Evolutionary conservation across 1,284 basidiomycete genomes (phyloP).

Genomic region (Vanrija pseudolonga): DNA sequence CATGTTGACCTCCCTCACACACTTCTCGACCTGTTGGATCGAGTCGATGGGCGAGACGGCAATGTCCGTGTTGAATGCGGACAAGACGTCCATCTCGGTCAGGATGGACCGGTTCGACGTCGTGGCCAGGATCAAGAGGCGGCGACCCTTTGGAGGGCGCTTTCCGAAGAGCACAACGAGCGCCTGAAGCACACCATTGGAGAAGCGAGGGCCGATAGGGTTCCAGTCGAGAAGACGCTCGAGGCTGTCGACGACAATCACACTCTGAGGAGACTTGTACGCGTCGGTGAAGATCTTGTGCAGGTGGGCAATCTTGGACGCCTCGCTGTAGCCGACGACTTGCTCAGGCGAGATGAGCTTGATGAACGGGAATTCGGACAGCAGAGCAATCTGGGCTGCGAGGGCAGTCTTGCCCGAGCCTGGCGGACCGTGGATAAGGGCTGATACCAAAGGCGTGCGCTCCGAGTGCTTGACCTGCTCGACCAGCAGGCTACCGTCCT

Average conservation of each 20-base stretch:
- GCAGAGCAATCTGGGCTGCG: constrained; percentile 89
- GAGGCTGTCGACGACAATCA: constrained; percentile 93
- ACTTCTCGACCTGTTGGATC: constrained; percentile 67
- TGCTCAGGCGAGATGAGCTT: constrained; percentile 94
- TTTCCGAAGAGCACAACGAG: constrained; percentile 84
- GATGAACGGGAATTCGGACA: constrained; percentile 94
- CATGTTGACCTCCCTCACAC: constrained; percentile 78
- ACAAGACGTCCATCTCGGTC: constrained; percentile 81
- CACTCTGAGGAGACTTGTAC: constrained; percentile 94
- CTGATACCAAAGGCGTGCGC: constrained; percentile 86
- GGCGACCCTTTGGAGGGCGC: constrained; percentile 91
- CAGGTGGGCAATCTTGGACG: constrained; percentile 86
- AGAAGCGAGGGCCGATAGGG: constrained; percentile 95
- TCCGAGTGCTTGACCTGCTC: constrained; percentile 91
- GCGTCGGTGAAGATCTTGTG: constrained; percentile 93
- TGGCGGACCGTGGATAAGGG: constrained; percentile 83
- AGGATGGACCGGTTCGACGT: constrained; percentile 84
- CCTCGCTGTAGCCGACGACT: constrained; percentile 93
- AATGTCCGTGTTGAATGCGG: constrained; percentile 85
- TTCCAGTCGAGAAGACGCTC: constrained; percentile 93
- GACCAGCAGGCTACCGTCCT: constrained; percentile 86
- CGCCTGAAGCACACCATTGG: constrained; percentile 88
- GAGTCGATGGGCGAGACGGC: constrained; percentile 77
- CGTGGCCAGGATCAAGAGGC: constrained; percentile 88
- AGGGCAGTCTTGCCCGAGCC: constrained; percentile 94